Base-by-base conservation (phyloP, 1,139 yeast genomes). In the Magnusiomyces sp. region DNA sequence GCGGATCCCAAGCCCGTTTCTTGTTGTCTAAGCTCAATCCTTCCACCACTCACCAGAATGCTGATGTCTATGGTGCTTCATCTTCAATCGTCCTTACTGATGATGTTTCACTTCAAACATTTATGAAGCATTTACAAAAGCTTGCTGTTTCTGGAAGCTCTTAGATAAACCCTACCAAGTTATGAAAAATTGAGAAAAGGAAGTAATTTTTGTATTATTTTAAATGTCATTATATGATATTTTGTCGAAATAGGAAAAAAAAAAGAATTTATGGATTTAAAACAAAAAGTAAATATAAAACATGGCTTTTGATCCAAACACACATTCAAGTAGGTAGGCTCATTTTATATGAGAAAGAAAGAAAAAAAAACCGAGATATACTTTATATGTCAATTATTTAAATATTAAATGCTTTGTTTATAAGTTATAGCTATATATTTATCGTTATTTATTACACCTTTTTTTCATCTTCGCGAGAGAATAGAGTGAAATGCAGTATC, bases 1-100 rank as follows among this genome's bases (percentile, higher is more conserved):
- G 87, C 45, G 89, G 88, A 2, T 80, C 86, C 0, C 92, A 83
- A 59, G 89, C 92, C 0, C 73, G 94, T 62, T 84, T 84, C 62
- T 70, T 84, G 54, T 77, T 80, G 75, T 83, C 89, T 2, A 81
- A 82, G 62, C 70, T 84, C 58, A 84, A 83, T 62, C 94, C 94
- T 19, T 77, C 87, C 23, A 79, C 81, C 11, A 77, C 78, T 45
- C 81, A 81, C 58, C 73, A 77, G 37, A 67, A 45, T 60, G 69
- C 55, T 70, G 73, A 19, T 63, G 66, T 55, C 65, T 50, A 52
- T 60, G 11, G 33, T 14, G 53, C 56, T 4, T 58, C 62, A 16
- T 59, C 62, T 20, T 69, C 73, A 2, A 70, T 73, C 36, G 72
- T 83, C 1, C 71, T 81, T 56, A 83, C 90, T 1, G 92, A 83